Conservation (phyloP, 208 protist species). For the Borovskyia barvae region DNA sequence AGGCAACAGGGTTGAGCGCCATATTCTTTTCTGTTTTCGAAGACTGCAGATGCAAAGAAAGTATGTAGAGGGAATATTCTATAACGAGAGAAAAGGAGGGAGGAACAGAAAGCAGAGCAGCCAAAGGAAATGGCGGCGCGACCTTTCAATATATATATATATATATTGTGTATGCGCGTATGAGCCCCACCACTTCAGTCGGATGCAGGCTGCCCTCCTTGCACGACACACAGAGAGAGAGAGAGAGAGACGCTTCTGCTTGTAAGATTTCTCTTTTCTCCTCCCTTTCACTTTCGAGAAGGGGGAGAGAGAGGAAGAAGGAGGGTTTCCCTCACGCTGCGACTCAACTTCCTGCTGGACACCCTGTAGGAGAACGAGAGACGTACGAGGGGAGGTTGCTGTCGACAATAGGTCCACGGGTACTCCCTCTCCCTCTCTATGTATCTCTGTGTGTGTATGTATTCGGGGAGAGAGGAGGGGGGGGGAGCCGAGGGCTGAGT, state of each 20-base stretch:
- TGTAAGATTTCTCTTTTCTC: too few species aligned
- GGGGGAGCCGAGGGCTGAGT: background rate
- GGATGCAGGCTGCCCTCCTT: too few species aligned
- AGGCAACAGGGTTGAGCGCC: slow-evolving; percentile 67
- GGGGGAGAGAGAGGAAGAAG: background rate
- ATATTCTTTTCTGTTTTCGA: slow-evolving; percentile 16
- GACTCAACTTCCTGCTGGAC: too few species aligned
- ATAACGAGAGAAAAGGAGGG: background rate
- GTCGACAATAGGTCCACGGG: too few species aligned
- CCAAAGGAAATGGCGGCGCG: slow-evolving; percentile 1
- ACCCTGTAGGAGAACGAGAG: background rate
- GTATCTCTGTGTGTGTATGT: background rate
- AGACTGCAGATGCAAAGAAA: background rate
- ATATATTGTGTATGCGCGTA: too few species aligned
- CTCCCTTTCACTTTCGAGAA: too few species aligned
- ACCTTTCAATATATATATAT: too few species aligned
- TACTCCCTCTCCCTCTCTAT: slow-evolving; percentile 4
- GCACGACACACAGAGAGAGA: slow-evolving; percentile 7
- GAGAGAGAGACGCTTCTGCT: slow-evolving; percentile 1
- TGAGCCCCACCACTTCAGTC: too few species aligned
- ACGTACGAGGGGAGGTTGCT: background rate
- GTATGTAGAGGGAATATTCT: background rate
- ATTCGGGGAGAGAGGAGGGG: background rate
- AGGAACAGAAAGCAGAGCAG: background rate
- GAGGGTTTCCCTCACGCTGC: background rate